phyloP scores from a whole-genome alignment of 345 rosid species.

The Mangifera indica region DNA sequence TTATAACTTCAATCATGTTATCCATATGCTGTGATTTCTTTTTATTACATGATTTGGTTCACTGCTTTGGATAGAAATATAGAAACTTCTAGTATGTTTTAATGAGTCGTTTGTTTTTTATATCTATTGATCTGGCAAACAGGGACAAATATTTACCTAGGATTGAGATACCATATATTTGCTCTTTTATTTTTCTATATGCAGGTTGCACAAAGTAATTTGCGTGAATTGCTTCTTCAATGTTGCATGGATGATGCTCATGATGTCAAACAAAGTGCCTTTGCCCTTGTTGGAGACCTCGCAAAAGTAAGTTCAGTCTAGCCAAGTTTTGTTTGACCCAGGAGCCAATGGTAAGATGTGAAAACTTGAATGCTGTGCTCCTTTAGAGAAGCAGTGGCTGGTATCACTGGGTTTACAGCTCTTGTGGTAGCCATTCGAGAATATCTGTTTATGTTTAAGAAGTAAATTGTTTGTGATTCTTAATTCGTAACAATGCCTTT shows the following conservation, averaged over 20 bases:
- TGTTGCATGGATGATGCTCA: constrained; percentile 82
- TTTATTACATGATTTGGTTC: background rate
- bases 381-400: constrained; percentile 6
- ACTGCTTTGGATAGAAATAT: background rate
- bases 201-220: constrained; percentile 76
- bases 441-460: background rate
- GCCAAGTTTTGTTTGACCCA: background rate
- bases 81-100: background rate
- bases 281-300: constrained; percentile 86
- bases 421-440: background rate
- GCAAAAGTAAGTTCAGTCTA: constrained; percentile 50
- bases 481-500: constrained; percentile 4
- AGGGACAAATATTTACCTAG: background rate
- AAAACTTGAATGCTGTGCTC: background rate
- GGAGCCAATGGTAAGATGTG: constrained; percentile 1
- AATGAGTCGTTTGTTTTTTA: background rate
- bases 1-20: background rate
- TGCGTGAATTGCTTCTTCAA: constrained; percentile 78
- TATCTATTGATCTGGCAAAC: background rate
- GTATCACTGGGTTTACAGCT: constrained; percentile 2
- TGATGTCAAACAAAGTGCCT: constrained; percentile 88
- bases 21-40: background rate
- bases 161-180: background rate
- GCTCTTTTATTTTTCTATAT: constrained; percentile 9
- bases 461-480: constrained; percentile 7